phyloP scores from a whole-genome alignment of 345 rosid genomes.

The Orychophragmus violaceus region DNA sequence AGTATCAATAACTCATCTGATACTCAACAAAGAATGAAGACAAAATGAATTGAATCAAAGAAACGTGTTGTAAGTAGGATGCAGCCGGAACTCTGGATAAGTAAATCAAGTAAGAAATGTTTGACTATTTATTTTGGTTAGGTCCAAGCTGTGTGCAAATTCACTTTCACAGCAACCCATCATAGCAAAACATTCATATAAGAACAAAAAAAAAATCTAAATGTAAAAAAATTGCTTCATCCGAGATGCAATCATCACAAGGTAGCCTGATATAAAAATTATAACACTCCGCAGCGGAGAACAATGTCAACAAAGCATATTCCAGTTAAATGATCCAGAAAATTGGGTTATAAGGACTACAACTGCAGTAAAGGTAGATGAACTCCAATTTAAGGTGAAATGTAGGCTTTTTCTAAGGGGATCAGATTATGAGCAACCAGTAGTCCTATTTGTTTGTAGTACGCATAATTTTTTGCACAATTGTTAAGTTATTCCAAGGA shows the following conservation, averaged over 20 bases:
- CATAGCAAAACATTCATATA: not conserved
- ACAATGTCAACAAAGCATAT: not conserved
- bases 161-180: constrained; percentile 11
- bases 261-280: not conserved
- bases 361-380: not conserved
- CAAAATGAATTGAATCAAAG: not conserved
- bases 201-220: not conserved
- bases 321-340: not conserved
- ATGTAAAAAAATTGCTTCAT: not conserved
- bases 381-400: not conserved
- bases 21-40: not conserved
- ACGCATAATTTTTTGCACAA: not conserved
- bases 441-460: not conserved
- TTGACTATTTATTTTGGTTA: not conserved
- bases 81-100: not conserved
- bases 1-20: constrained; percentile 30
- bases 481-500: constrained; percentile 6
- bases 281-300: not conserved
- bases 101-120: constrained; percentile 8
- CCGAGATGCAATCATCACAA: not conserved
- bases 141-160: not conserved
- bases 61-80: not conserved
- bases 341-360: not conserved
- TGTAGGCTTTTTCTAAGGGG: not conserved
- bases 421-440: constrained; percentile 4